Percentiles rank a stretch among this genome's conserved stretches.
Conservation (phyloP, 2,329 filamentous ascomycete genomes). For the Aspergillus aculeatinus region DNA sequence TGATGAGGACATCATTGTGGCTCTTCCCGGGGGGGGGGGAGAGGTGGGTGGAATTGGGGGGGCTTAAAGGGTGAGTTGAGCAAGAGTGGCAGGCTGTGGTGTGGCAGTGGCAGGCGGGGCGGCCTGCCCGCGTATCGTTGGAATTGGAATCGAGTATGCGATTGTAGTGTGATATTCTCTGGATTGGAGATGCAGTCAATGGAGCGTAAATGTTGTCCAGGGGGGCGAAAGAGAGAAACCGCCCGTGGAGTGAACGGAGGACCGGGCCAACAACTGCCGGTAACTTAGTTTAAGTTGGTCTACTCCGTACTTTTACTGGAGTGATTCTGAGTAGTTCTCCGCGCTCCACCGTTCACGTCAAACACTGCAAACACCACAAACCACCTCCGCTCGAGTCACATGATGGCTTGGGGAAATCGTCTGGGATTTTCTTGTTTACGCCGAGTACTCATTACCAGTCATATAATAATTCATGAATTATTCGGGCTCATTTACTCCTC, state of each 20-base stretch:
- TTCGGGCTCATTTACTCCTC: background rate
- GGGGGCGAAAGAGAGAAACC: background rate
- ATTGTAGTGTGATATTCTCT: background rate
- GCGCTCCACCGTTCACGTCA: background rate
- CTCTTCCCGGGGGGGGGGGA: background rate
- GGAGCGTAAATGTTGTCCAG: background rate
- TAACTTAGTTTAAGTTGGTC: too few relatives aligned
- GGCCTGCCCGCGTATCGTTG: background rate
- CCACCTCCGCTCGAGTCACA: background rate
- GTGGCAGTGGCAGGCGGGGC: background rate
- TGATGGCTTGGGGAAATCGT: background rate
- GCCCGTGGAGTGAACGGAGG: background rate
- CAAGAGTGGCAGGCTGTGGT: background rate
- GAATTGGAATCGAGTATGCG: background rate
- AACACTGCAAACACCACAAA: background rate
- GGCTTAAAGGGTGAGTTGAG: too few relatives aligned
- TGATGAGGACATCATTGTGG: slow-evolving; percentile 34
- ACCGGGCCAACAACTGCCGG: background rate
- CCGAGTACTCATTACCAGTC: too few relatives aligned
- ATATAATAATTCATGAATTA: background rate
- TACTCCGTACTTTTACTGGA: too few relatives aligned
- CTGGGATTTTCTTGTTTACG: background rate
- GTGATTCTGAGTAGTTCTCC: background rate
- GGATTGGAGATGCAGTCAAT: background rate
- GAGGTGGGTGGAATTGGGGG: background rate